Evolutionary conservation across 192 early-diverging fungal species (phyloP).

Genomic region (Podila horticola): DNA sequence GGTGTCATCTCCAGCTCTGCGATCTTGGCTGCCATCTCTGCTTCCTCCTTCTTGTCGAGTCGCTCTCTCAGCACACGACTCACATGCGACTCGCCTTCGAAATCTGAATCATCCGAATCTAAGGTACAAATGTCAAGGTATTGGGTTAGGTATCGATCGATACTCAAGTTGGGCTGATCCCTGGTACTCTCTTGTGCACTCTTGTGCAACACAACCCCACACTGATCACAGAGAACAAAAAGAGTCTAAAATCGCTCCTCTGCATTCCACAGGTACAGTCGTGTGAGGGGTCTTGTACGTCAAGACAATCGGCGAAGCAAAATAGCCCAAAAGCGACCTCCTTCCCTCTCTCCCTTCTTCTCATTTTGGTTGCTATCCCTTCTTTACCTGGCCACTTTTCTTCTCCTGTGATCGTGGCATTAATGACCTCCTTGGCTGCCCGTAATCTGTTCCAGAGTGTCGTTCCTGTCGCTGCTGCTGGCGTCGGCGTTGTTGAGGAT

Average conservation of each 20-base stretch:
- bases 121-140: neutral
- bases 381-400: conserved; percentile 45
- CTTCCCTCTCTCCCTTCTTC: neutral
- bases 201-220: too few species aligned
- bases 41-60: conserved; percentile 58
- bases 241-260: neutral
- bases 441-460: conserved; percentile 31
- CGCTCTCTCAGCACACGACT: conserved; percentile 61
- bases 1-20: conserved; percentile 46
- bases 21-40: conserved; percentile 41
- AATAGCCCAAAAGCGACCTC: neutral
- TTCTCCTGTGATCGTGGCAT: conserved; percentile 50
- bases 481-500: conserved; percentile 7
- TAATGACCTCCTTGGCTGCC: conserved; percentile 46
- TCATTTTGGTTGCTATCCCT: neutral
- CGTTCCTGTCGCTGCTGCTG: conserved; percentile 24
- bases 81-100: conserved; percentile 67
- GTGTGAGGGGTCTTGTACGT: neutral
- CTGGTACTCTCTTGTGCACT: too few species aligned
- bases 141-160: too few species aligned
- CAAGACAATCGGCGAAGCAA: neutral
- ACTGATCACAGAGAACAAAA: neutral
- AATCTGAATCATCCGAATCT: conserved; percentile 69
- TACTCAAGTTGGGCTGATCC: too few species aligned
- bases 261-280: neutral